These are phyloP conservation scores for Babesia sp. DNA, from an alignment of 169 alveolate genomes.

Conservation along the genomic window DNA sequence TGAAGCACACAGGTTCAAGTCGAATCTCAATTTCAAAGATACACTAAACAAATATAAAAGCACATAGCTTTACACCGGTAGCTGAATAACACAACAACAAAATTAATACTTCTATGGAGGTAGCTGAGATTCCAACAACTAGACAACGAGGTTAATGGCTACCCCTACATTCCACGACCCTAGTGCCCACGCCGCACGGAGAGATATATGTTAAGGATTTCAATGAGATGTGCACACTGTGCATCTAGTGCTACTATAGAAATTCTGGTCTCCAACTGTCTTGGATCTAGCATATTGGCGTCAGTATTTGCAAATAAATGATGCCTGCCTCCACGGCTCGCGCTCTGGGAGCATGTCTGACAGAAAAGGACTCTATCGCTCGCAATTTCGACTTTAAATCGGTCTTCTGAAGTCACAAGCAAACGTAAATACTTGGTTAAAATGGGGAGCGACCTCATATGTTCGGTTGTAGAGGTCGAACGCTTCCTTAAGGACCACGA, in stretches of 20 bases:
- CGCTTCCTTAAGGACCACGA: conserved; percentile 24
- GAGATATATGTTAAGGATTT: background rate
- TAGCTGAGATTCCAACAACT: too few species aligned
- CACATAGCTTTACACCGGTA: background rate
- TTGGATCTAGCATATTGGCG: background rate
- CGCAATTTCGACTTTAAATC: too few species aligned
- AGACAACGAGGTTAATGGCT: background rate
- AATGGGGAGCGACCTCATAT: conserved; percentile 25
- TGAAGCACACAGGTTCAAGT: conserved; percentile 37
- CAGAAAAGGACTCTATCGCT: too few species aligned
- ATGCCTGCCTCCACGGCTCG: too few species aligned
- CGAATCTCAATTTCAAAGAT: conserved; percentile 11
- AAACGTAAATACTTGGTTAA: too few species aligned
- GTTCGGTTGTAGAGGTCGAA: conserved; percentile 31
- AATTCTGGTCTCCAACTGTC: background rate
- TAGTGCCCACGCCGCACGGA: background rate
- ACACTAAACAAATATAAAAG: conserved; percentile 15
- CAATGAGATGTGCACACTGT: background rate
- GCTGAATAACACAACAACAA: background rate
- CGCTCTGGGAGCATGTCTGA: too few species aligned
- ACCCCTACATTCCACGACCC: background rate
- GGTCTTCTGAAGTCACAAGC: too few species aligned
- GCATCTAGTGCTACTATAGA: background rate
- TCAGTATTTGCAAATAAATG: too few species aligned
- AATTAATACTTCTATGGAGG: background rate